phyloP scores from a whole-genome alignment of 192 early-diverging fungal genomes.

The Entomortierella beljakovae region DNA sequence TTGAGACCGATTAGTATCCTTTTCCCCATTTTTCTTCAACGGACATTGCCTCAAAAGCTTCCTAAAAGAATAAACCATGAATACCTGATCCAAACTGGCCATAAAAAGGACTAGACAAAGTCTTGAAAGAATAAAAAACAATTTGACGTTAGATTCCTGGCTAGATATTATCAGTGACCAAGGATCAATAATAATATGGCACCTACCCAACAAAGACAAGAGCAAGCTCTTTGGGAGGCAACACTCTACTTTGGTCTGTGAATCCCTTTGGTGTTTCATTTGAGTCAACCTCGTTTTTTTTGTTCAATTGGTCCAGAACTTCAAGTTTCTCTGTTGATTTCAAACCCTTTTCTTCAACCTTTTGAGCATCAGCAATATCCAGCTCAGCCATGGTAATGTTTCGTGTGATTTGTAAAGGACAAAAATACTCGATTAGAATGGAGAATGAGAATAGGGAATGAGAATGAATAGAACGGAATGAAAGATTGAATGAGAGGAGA shows the following conservation, averaged over 20 bases:
- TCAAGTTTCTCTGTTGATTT: background rate
- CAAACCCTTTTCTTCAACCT: slow-evolving; percentile 8
- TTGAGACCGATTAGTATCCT: too few species aligned
- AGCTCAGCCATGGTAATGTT: slow-evolving; percentile 3
- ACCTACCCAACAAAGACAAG: slow-evolving; percentile 33
- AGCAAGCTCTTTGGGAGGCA: slow-evolving; percentile 33
- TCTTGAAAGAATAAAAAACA: slow-evolving; percentile 4
- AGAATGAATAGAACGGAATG: slow-evolving; percentile 3
- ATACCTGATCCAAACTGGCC: slow-evolving; percentile 46
- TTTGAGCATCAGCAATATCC: slow-evolving; percentile 8
- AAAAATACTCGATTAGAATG: too few species aligned
- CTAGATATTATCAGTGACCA: background rate
- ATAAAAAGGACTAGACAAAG: slow-evolving; percentile 31
- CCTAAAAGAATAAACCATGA: background rate
- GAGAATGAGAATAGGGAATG: background rate
- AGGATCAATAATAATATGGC: background rate
- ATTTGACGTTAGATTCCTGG: too few species aligned
- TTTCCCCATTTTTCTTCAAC: too few species aligned
- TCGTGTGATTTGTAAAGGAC: too few species aligned
- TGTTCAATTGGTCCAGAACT: background rate
- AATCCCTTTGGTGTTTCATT: slow-evolving; percentile 7
- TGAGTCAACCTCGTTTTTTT: background rate
- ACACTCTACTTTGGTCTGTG: slow-evolving; percentile 35
- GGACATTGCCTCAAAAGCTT: background rate
- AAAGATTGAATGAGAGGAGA: too few species aligned